A percentile compares a stretch with the other conserved stretches of the same genome.
Conservation (phyloP, 768 basidiomycete genomes). For the Sarcodon aspratus region DNA sequence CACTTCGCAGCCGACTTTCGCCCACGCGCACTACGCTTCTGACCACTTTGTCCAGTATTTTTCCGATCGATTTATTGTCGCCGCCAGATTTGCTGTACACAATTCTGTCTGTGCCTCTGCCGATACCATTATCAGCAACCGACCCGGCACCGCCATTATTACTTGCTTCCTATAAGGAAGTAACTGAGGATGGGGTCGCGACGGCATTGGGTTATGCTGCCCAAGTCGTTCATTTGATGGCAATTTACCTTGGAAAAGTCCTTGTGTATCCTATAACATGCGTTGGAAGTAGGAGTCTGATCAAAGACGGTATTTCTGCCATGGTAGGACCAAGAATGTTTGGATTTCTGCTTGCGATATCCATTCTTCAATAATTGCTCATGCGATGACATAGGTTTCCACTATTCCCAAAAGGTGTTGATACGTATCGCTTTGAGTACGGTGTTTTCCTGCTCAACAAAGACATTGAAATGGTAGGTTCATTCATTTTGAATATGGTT, state of each 20-base stretch:
- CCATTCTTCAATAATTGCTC: neutral
- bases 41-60: slow-evolving; percentile 64
- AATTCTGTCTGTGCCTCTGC: slow-evolving; percentile 80
- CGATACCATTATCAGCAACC: slow-evolving; percentile 63
- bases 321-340: slow-evolving; percentile 97
- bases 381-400: slow-evolving; percentile 62
- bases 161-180: slow-evolving; percentile 49
- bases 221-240: slow-evolving; percentile 74
- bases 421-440: slow-evolving; percentile 95
- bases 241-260: slow-evolving; percentile 63
- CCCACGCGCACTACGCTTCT: slow-evolving; percentile 54
- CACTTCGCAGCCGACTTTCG: slow-evolving; percentile 37
- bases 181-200: slow-evolving; percentile 80
- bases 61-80: slow-evolving; percentile 81
- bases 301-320: slow-evolving; percentile 85
- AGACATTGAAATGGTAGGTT: slow-evolving; percentile 82
- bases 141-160: slow-evolving; percentile 80
- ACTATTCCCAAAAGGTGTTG: slow-evolving; percentile 87
- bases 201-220: slow-evolving; percentile 88
- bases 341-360: neutral
- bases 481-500: neutral
- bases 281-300: slow-evolving; percentile 82
- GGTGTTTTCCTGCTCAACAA: slow-evolving; percentile 96
- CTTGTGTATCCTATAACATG: slow-evolving; percentile 86
- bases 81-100: slow-evolving; percentile 83